A percentile compares a stretch with the other conserved stretches of the same genome.
Conservation (phyloP, 352 stramenopile genomes). For the Elongisporangium prolatum region DNA sequence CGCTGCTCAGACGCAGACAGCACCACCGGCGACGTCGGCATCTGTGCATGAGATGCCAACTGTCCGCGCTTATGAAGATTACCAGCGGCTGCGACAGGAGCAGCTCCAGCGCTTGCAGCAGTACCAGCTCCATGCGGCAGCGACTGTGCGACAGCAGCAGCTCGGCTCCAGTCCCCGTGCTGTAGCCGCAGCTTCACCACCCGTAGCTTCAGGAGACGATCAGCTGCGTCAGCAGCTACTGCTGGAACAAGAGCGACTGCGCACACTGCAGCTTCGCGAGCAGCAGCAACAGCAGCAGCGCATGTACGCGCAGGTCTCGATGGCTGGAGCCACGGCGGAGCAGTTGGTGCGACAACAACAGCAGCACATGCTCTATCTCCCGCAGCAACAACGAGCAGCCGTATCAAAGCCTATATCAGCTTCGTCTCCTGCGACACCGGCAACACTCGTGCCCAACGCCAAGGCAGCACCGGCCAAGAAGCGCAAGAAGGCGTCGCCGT, state of each 20-base stretch:
- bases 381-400: conserved; percentile 2
- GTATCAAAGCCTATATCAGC: not conserved
- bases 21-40: not conserved
- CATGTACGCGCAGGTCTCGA: conserved; percentile 8
- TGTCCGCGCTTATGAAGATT: conserved; percentile 20
- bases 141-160: conserved; percentile 5
- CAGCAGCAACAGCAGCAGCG: conserved; percentile 23
- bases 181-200: not conserved
- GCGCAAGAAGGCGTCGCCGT: conserved; percentile 29
- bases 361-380: conserved; percentile 37
- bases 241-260: conserved; percentile 42
- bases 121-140: conserved; percentile 29
- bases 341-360: conserved; percentile 42
- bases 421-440: conserved; percentile 1
- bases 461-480: conserved; percentile 20
- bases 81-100: conserved; percentile 41
- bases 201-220: conserved; percentile 15
- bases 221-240: conserved; percentile 38
- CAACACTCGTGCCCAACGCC: not conserved
- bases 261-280: conserved; percentile 24
- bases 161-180: not conserved
- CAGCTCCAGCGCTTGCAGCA: conserved; percentile 54
- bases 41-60: conserved; percentile 18
- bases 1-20: conserved; percentile 17
- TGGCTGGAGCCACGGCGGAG: conserved; percentile 14